Evolutionary conservation across 768 basidiomycete genomes (phyloP), one percentile per base, ranked within the genome.

Genomic region (Xerocomellus chrysenteron): DNA sequence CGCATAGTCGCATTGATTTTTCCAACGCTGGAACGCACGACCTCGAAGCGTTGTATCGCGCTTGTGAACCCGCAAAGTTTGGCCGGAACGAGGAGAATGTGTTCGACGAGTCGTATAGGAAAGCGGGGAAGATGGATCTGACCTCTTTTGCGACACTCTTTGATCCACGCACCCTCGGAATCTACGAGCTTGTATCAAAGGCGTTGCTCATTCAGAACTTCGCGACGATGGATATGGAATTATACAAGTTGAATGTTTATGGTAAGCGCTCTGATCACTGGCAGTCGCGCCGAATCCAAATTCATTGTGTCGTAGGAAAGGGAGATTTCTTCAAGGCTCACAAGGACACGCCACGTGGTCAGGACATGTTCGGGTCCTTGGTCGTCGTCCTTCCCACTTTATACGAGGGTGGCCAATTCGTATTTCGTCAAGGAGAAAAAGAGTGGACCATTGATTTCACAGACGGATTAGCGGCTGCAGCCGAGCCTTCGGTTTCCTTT

Each of bases 321-420:
- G 52, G 37, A 0, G 54, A 46, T 33, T 58, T 50, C 35, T 55
- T 40, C 37, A 55, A 58, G 43, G 28, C 53, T 12, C 42, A 50
- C n/a, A 33, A 49, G 14, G 53, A 55, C 11, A 80, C 80, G 0
- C 78, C 79, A 4, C 75, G 21, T 3, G 76, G 4, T 6, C 65
- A 70, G 10, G 61, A 60, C n/a, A 81, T 81, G 75, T 75, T 85
- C 43, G 81, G 78, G 1, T 81, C 81, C 1, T 74, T 85, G 6
- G 75, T 82, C 2, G 58, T 82, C n/a, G 70, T 78, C n/a, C 73
- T 80, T 45, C 81, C 80, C 17, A 77, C 75, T 0, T 41, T 60
- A 0, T 49, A 59, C 6, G 46, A 47, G 26, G 54, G 57, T 8
- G 54, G 57, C 14, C 57, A 50, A n/a, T 36, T 56, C 33, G 43